Evolutionary conservation across 75 land plant species (phyloP).

Genomic region (Pseudotsuga menziesii): DNA sequence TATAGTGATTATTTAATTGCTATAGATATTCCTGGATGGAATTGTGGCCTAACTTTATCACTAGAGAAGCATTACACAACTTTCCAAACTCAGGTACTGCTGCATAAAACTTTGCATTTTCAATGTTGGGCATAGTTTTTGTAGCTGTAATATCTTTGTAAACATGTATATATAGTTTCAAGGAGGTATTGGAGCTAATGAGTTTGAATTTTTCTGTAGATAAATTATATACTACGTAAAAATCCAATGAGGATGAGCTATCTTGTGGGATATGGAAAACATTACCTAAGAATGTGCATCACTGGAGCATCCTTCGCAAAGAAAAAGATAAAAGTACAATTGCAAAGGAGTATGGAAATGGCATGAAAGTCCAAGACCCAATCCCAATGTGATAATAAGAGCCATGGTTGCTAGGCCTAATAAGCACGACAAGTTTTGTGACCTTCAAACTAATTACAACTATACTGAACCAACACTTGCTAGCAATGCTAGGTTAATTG

Average conservation of each 20-base stretch:
- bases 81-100: constrained; percentile 77
- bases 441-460: constrained; percentile 39
- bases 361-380: constrained; percentile 29
- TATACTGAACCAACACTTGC: constrained; percentile 74
- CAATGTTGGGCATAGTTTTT: background rate
- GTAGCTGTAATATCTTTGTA: background rate
- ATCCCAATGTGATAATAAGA: constrained; percentile 59
- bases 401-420: constrained; percentile 87
- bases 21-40: constrained; percentile 58
- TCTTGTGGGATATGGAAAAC: constrained; percentile 65
- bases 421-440: constrained; percentile 42
- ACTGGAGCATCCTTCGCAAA: constrained; percentile 78
- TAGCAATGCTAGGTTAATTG: constrained; percentile 80
- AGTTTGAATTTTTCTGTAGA: constrained; percentile 23
- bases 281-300: constrained; percentile 69
- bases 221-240: constrained; percentile 59
- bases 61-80: constrained; percentile 25
- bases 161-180: background rate
- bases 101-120: background rate
- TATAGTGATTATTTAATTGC: constrained; percentile 76
- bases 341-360: constrained; percentile 62
- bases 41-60: constrained; percentile 61
- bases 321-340: constrained; percentile 36
- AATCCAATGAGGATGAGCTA: constrained; percentile 79
- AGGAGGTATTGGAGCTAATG: background rate